Base-by-base conservation (phyloP, 768 basidiomycete genomes). In the Gloeopeniophorella convolvens region DNA sequence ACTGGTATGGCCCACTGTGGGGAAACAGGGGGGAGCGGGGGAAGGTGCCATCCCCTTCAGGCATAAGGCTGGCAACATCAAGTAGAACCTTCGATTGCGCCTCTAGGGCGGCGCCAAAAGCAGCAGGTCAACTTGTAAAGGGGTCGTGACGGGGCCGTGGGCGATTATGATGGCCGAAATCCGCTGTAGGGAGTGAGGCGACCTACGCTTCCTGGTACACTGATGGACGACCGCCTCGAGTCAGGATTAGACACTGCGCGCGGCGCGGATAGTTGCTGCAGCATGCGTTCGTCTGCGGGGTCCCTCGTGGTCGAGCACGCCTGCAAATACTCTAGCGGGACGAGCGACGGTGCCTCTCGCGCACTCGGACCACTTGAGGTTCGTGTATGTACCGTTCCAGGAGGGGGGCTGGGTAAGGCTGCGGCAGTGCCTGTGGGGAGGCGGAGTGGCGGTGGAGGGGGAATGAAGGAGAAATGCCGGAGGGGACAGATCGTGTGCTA, bases 261-360 rank as follows among this genome's bases (percentile, higher is more conserved):
- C 37, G 43, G 48, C 11, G 43, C 30, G 10, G 50, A 44, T 11
- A 58, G 36, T 30, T 56, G 55, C 40, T 52, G 55, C 18, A 58
- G 28, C 42, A 56, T 42, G 32, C 31, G 30, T 35, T 32, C 20
- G 33, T 58, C 57, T 5, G 50, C 44, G 9, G 55, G 55, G 16
- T 52, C 34, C 24, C 57, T 42, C 16, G 47, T 50, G 18, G 18
- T 37, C n/a, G 46, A 40, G 11, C 45, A 48, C 5, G 42, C 24
- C 27, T 58, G 39, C 23, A 58, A 55, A 24, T 49, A 30, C 31
- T 58, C 55, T n/a, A 58, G 34, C 2, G 57, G 57, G 24, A 58
- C 57, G 15, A 58, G 46, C 11, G 40, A 30, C n/a, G 50, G 50
- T 15, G 48, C 26, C 23, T 21, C 37, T 18, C 40, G 45, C 15